A percentile compares a stretch with the other conserved stretches of the same genome.
Evolutionary conservation across 805 yeast genomes (phyloP).

Genomic region (Deakozyma indianensis): DNA sequence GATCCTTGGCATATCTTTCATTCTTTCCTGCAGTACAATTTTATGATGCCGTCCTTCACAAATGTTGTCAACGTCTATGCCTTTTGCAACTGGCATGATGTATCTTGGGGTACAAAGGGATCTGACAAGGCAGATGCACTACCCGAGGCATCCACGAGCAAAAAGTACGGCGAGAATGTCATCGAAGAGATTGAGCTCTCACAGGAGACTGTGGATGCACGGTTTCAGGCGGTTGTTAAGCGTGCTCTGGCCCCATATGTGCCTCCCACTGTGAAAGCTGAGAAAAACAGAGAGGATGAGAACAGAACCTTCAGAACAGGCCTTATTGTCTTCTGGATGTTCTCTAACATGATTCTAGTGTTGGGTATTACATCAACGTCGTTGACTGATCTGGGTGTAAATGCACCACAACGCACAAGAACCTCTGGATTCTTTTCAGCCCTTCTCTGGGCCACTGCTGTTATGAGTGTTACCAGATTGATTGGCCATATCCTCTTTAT

Average conservation of each 20-base stretch:
- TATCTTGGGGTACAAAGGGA: conserved; percentile 68
- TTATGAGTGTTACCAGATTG: conserved; percentile 42
- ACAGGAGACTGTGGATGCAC: conserved; percentile 38
- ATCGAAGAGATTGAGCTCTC: conserved; percentile 36
- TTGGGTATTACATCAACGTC: conserved; percentile 24
- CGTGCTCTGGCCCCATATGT: conserved; percentile 38
- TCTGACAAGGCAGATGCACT: conserved; percentile 38
- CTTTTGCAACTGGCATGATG: conserved; percentile 57
- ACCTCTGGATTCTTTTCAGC: conserved; percentile 29
- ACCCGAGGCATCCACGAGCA: conserved; percentile 35
- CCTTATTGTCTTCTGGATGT: conserved; percentile 25
- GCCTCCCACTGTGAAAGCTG: conserved; percentile 20
- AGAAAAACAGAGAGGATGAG: conserved; percentile 21
- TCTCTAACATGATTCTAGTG: conserved; percentile 23
- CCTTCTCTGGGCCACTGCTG: conserved; percentile 47
- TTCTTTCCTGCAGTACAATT: conserved; percentile 28
- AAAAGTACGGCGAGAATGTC: conserved; percentile 41
- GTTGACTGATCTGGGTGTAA: conserved; percentile 20
- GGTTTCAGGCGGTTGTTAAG: conserved; percentile 31
- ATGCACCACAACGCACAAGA: conserved; percentile 24
- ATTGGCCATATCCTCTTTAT: conserved; percentile 39
- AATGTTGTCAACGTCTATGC: conserved; percentile 49
- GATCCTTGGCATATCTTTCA: conserved; percentile 58
- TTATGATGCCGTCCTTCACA: conserved; percentile 23
- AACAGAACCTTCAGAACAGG: conserved; percentile 27